Evolutionary conservation across 345 rosid genomes (phyloP), one percentile per base, ranked within the genome.

Genomic region (thale cress (Arabidopsis thaliana)): DNA sequence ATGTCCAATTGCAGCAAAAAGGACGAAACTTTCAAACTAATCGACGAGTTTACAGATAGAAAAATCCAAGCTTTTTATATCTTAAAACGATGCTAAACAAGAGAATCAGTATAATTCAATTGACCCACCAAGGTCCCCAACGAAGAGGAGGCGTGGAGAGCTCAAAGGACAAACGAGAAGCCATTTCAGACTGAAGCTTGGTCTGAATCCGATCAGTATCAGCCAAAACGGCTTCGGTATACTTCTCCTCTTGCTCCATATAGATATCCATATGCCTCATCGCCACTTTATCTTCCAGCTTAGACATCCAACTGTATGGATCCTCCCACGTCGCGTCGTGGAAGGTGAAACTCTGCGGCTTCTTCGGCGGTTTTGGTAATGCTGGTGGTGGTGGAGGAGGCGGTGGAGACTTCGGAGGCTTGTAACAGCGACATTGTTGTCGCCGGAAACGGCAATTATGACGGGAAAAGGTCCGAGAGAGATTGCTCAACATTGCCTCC

Each of bases 211-310:
- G 84, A 75, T 84, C 93, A 34, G 96, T 89, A 64, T 82, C 96
- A 20, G 86, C 84, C 84, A 95, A 79, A 6, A 90, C 85, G 9
- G 99, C 97, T 70, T 95, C 97, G 1, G 85, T 68, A 67, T 92
- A 95, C 87, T 95, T 95, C 81, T 92, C 97, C 71, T 95, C 99
- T 75, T 87, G 93, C 81, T 95, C 97, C 97, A 92, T 88, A 80
- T 80, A 83, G 58, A 90, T 83, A 80, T 90, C 98, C 99, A 95
- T 92, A 78, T 95, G 98, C 24, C 97, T 85, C 98, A 92, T 92
- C 42, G 98, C 97, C 49, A 95, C 99, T 78, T 88, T 88, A 81
- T 95, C 98, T 33, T 79, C 85, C 28, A 95, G 85, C 73, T 75
- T 84, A 58, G 97, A 87, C 98, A 95, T 95, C 99, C 99, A 95